These are phyloP conservation scores for Phytophthora brassicae DNA, from an alignment of 352 stramenopile genomes.

Conservation along the genomic window DNA sequence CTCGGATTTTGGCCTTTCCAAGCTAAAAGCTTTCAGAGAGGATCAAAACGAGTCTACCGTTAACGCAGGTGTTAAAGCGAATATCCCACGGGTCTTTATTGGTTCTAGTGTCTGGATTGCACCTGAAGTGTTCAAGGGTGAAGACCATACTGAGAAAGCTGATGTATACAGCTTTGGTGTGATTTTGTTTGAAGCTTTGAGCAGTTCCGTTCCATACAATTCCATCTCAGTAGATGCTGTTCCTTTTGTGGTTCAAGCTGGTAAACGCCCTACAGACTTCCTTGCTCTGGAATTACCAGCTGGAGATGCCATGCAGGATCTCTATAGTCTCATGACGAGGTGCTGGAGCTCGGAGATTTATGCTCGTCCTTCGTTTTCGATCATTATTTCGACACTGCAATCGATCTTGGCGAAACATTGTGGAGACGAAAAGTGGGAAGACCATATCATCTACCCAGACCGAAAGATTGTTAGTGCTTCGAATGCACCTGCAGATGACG, in stretches of 20 bases:
- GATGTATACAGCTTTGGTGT: conserved; percentile 90
- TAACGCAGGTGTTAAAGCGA: conserved; percentile 9
- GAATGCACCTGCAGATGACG: conserved; percentile 48
- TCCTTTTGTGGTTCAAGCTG: conserved; percentile 75
- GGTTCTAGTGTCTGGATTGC: conserved; percentile 91
- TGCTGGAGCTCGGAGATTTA: conserved; percentile 80
- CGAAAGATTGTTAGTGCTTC: conserved; percentile 66
- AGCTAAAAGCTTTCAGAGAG: conserved; percentile 77
- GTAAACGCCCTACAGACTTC: conserved; percentile 82
- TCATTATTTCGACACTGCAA: conserved; percentile 79
- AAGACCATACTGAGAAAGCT: conserved; percentile 85
- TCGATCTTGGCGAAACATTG: conserved; percentile 68
- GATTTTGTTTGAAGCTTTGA: conserved; percentile 78
- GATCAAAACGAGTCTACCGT: conserved; percentile 47
- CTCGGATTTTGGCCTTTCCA: conserved; percentile 87
- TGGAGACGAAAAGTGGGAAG: conserved; percentile 79
- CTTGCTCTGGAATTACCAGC: conserved; percentile 50
- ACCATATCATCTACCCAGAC: conserved; percentile 83
- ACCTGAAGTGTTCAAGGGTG: conserved; percentile 87
- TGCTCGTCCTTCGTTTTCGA: conserved; percentile 76
- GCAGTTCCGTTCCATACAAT: conserved; percentile 64
- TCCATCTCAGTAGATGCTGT: conserved; percentile 83
- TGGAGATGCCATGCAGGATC: conserved; percentile 59
- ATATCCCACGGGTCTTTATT: conserved; percentile 55
- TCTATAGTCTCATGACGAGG: conserved; percentile 66